Base-by-base conservation (phyloP, 2,329 filamentous ascomycete genomes). In the Nannizziopsis barbatae region DNA sequence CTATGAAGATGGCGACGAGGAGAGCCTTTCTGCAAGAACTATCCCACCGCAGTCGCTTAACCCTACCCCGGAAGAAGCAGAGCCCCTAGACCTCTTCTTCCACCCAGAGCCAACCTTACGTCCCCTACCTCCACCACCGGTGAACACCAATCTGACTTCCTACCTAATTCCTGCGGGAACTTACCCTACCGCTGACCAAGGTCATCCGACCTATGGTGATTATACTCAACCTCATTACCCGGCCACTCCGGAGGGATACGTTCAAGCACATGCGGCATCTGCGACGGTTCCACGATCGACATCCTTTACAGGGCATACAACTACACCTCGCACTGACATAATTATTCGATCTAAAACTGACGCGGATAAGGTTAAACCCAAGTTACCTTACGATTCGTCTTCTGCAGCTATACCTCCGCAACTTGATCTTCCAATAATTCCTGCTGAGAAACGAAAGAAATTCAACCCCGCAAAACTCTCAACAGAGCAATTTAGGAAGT, bases 321-420 rank as follows among this genome's bases (percentile, higher is more conserved):
- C 85, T 6, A 88, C 89, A 31, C 77, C 40, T 10, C 38, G 81
- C 50, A 76, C 90, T 27, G 77, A 85, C 54, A 77, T 88, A 27
- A 88, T 92, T n/a, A 83, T 86, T 35, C 79, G 92, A 50, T 95
- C 92, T 32, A 89, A 93, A 66, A 98, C 92, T 7, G 92, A 98
- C 68, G 89, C 89, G 35, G 84, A 94, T 63, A 74, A 76, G 55
- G 71, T 64, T 52, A 74, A 68, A 58, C 70, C 70, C 55, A 73
- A 60, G 53, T 73, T 75, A n/a, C 60, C 71, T 17, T 60, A 56
- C 37, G 50, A 55, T 18, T 48, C 53, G 8, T 52, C 53, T 6
- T 43, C 52, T 36, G 42, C 57, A 42, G 60, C 47, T 36, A 46
- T 45, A 14, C 70, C 71, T 50, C 66, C 70, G 1, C 74, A 86